A percentile compares a stretch with the other conserved stretches of the same genome.
Evolutionary conservation across 75 land plant species (phyloP).

Genomic region (Cunninghamia lanceolata): DNA sequence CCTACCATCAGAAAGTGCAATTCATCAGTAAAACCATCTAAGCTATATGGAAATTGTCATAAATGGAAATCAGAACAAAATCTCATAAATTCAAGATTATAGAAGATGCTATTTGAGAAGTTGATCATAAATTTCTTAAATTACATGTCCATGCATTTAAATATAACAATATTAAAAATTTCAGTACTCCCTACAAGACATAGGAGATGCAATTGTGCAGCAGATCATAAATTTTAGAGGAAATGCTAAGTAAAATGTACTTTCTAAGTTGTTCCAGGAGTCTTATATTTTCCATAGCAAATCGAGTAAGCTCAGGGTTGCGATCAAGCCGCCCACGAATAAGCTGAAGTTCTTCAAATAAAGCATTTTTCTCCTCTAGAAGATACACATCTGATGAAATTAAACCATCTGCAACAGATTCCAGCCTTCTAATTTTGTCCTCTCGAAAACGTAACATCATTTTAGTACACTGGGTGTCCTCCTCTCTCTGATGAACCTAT

Average conservation of each 20-base stretch:
- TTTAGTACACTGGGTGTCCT: slow-evolving; percentile 59
- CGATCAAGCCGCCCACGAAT: slow-evolving; percentile 49
- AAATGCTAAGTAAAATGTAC: slow-evolving; percentile 22
- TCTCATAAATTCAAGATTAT: too few species aligned
- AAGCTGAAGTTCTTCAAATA: slow-evolving; percentile 57
- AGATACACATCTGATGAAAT: slow-evolving; percentile 42
- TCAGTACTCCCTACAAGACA: background rate
- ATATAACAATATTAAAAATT: too few species aligned
- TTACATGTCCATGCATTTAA: background rate
- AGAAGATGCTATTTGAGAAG: too few species aligned
- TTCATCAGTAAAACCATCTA: background rate
- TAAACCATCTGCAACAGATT: slow-evolving; percentile 40
- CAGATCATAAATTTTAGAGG: background rate
- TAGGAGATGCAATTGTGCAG: background rate
- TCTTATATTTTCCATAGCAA: slow-evolving; percentile 84
- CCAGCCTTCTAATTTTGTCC: slow-evolving; percentile 76
- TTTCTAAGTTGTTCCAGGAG: slow-evolving; percentile 67
- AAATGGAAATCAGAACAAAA: too few species aligned
- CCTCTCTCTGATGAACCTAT: slow-evolving; percentile 83
- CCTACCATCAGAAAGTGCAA: slow-evolving; percentile 25
- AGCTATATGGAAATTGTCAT: background rate
- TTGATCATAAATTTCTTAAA: too few species aligned
- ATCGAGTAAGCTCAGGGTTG: slow-evolving; percentile 84
- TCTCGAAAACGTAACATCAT: slow-evolving; percentile 87
- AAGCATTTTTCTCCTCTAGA: slow-evolving; percentile 53